phyloP scores from a whole-genome alignment of 2,329 filamentous ascomycete genomes.

The Pezicula rhizophila region DNA sequence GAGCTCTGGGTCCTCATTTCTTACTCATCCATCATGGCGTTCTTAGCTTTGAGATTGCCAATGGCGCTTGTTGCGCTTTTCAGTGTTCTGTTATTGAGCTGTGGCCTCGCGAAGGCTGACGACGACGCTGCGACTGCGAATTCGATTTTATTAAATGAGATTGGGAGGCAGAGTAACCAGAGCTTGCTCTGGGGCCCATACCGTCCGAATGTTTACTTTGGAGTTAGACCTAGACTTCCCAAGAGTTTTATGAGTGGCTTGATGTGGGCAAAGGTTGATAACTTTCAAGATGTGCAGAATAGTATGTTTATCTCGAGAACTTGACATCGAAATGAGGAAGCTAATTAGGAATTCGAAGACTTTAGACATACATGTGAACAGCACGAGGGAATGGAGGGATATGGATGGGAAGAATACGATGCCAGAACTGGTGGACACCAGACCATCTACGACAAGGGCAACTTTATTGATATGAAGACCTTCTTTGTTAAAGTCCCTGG shows the following conservation, averaged over 20 bases:
- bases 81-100: not conserved
- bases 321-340: conserved; percentile 14
- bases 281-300: conserved; percentile 66
- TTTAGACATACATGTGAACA: conserved; percentile 96
- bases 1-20: conserved; percentile 16
- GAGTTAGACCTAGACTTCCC: conserved; percentile 73
- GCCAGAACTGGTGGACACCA: conserved; percentile 80
- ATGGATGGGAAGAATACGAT: conserved; percentile 98
- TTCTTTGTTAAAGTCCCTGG: conserved; percentile 91
- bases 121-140: conserved; percentile 20
- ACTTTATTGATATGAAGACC: conserved; percentile 84
- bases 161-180: conserved; percentile 55
- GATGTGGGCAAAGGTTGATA: conserved; percentile 83
- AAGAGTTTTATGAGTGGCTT: conserved; percentile 77
- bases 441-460: conserved; percentile 83
- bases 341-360: conserved; percentile 41
- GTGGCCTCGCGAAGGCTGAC: conserved; percentile 6
- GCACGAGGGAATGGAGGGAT: conserved; percentile 86
- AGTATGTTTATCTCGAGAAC: conserved; percentile 46
- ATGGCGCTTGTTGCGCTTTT: not conserved
- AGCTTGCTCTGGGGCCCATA: conserved; percentile 95
- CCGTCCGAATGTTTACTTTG: conserved; percentile 90
- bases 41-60: conserved; percentile 8
- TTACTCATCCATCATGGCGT: conserved; percentile 15
- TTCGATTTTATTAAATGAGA: conserved; percentile 27